These are phyloP conservation scores for Pseudofabraea citricarpa DNA, from an alignment of 2,329 filamentous ascomycete genomes.

Conservation along the genomic window DNA sequence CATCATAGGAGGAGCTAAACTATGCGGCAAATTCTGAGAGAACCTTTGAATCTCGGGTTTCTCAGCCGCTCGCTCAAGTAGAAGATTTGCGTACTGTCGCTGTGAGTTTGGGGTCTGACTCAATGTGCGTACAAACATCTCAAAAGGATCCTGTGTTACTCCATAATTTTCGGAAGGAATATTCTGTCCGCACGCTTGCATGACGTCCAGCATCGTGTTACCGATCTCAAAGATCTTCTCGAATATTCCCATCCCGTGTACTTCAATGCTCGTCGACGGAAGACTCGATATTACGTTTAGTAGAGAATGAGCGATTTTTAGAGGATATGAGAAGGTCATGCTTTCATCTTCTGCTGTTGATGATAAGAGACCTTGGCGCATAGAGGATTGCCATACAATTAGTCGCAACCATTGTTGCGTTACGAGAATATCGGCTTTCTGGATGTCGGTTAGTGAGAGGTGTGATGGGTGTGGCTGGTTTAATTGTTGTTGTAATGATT, in stretches of 20 bases:
- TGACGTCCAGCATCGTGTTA: constrained; percentile 38
- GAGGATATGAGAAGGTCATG: constrained; percentile 57
- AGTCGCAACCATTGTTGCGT: constrained; percentile 68
- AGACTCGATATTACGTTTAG: constrained; percentile 38
- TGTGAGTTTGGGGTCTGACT: constrained; percentile 40
- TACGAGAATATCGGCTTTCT: constrained; percentile 63
- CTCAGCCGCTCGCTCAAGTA: constrained; percentile 36
- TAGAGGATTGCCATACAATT: constrained; percentile 69
- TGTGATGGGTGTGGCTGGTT: constrained; percentile 29
- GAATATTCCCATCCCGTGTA: constrained; percentile 45
- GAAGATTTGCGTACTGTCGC: constrained; percentile 37
- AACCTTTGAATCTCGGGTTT: constrained; percentile 29
- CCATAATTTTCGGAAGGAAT: constrained; percentile 20
- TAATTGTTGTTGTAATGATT: constrained; percentile 49
- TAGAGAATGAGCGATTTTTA: constrained; percentile 56
- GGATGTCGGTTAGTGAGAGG: constrained; percentile 48
- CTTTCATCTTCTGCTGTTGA: constrained; percentile 52
- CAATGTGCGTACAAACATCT: constrained; percentile 39
- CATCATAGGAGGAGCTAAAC: neutral
- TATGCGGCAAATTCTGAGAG: constrained; percentile 1
- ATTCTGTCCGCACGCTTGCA: constrained; percentile 28
- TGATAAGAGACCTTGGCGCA: constrained; percentile 59
- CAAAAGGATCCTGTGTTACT: constrained; percentile 34
- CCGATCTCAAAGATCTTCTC: constrained; percentile 46
- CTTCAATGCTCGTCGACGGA: constrained; percentile 37